phyloP scores from a whole-genome alignment of 1,284 basidiomycete species.

The Anthracocystis walkeri region DNA sequence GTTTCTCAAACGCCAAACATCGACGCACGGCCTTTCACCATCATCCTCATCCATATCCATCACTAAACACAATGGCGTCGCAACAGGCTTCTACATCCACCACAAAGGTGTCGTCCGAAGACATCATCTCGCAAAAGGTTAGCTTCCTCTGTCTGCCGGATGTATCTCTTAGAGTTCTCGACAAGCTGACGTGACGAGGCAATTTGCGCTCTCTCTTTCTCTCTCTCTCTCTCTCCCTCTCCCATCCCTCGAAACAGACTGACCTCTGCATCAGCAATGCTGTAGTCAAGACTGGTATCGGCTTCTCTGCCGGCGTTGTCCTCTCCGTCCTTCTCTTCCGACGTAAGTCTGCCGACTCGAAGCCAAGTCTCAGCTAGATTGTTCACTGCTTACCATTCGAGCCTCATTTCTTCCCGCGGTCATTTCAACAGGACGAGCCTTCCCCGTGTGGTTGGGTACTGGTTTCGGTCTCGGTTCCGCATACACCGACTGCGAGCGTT shows the following conservation, averaged over 20 bases:
- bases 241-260: conserved; percentile 42
- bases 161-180: not conserved
- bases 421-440: conserved; percentile 82
- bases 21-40: not conserved
- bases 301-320: conserved; percentile 92
- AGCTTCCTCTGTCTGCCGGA: conserved; percentile 41
- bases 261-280: conserved; percentile 71
- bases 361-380: too few relatives aligned
- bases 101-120: conserved; percentile 78
- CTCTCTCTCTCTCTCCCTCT: too few relatives aligned
- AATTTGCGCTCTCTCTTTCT: not conserved
- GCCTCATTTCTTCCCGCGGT: conserved; percentile 19
- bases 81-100: conserved; percentile 44
- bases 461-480: conserved; percentile 86
- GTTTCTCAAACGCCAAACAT: not conserved
- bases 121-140: conserved; percentile 86
- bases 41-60: conserved; percentile 3
- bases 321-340: conserved; percentile 94
- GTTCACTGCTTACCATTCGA: conserved; percentile 21
- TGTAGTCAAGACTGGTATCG: conserved; percentile 81
- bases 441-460: conserved; percentile 92
- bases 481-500: conserved; percentile 95
- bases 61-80: conserved; percentile 35
- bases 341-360: conserved; percentile 75
- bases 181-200: not conserved